A percentile compares a stretch with the other conserved stretches of the same genome.
phyloP scores from a whole-genome alignment of 1,139 yeast species.

The Candida gigantensis region DNA sequence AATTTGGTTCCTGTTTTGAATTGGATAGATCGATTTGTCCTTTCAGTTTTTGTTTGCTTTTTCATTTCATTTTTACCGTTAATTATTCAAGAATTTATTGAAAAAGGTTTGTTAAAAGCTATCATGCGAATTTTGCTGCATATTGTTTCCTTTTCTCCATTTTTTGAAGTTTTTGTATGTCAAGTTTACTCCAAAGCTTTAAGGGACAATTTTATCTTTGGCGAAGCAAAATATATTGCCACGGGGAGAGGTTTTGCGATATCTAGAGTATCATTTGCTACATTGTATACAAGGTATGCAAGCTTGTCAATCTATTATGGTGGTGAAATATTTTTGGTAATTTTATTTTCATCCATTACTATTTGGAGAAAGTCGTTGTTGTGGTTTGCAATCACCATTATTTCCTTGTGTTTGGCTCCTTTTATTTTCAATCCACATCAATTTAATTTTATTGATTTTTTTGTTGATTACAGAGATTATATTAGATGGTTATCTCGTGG shows the following conservation, averaged over 20 bases:
- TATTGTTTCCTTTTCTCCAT: constrained; percentile 71
- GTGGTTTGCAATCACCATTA: constrained; percentile 82
- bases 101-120: constrained; percentile 71
- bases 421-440: constrained; percentile 86
- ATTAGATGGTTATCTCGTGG: constrained; percentile 73
- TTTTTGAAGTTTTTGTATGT: constrained; percentile 86
- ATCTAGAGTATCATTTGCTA: constrained; percentile 58
- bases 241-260: constrained; percentile 90
- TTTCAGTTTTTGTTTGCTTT: constrained; percentile 81
- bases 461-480: constrained; percentile 67
- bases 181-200: constrained; percentile 78
- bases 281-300: constrained; percentile 65
- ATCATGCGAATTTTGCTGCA: constrained; percentile 61
- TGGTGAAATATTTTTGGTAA: constrained; percentile 51
- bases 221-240: constrained; percentile 82
- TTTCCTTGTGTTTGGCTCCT: constrained; percentile 76
- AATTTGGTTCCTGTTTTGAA: constrained; percentile 71
- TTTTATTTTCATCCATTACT: constrained; percentile 63
- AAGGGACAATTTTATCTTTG: constrained; percentile 67
- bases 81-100: constrained; percentile 75
- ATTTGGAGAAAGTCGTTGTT: constrained; percentile 77
- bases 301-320: constrained; percentile 69
- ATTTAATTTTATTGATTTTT: constrained; percentile 66
- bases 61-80: constrained; percentile 82
- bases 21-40: constrained; percentile 80